Evolutionary conservation across 2,329 filamentous ascomycete genomes (phyloP).

Genomic region (Fusarium setosum): DNA sequence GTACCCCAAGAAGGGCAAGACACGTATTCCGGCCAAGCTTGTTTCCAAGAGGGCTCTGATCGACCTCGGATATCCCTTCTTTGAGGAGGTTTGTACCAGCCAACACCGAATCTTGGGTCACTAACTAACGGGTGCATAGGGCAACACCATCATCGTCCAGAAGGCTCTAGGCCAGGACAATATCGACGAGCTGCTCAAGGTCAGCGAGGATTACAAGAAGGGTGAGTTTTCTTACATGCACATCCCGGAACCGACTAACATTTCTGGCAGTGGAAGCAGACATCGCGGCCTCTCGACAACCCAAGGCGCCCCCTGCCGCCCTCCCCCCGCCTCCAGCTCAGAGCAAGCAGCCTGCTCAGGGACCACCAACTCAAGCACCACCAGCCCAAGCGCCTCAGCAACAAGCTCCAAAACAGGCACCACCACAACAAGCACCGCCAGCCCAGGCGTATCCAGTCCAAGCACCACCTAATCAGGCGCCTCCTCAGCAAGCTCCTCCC

Average conservation of each 20-base stretch:
- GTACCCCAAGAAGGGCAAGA: constrained; percentile 88
- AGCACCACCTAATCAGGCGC: constrained; percentile 21
- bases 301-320: constrained; percentile 38
- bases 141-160: constrained; percentile 82
- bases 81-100: constrained; percentile 76
- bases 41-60: constrained; percentile 85
- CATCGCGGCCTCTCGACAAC: constrained; percentile 23
- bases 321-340: constrained; percentile 46
- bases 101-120: fast-evolving
- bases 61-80: constrained; percentile 86
- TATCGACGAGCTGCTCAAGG: constrained; percentile 87
- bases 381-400: constrained; percentile 22
- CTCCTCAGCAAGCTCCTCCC: constrained; percentile 47
- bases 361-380: constrained; percentile 43
- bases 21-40: constrained; percentile 83
- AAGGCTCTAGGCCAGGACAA: constrained; percentile 89
- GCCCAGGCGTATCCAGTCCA: constrained; percentile 34
- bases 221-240: constrained; percentile 52
- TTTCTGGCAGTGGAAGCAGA: constrained; percentile 26
- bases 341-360: constrained; percentile 49
- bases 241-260: background rate
- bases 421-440: constrained; percentile 57
- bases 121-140: constrained; percentile 60
- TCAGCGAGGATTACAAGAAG: constrained; percentile 81
- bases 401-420: background rate